Base-by-base conservation (phyloP, 352 stramenopile genomes). In the Phytophthora capsici region DNA sequence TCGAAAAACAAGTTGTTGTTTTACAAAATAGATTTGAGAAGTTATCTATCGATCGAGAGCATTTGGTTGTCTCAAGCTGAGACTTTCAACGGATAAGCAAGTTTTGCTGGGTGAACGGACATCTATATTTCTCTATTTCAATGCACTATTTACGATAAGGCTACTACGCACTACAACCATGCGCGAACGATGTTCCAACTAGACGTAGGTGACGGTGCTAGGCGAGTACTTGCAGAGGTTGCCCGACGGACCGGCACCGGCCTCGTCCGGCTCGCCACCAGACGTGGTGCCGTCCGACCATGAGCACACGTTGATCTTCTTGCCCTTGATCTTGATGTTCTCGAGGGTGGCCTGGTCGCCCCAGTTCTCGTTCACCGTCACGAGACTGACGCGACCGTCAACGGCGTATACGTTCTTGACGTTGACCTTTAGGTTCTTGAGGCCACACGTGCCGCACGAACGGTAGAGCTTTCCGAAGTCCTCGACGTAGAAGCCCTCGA, bases 321-420 rank as follows among this genome's bases (percentile, higher is more conserved):
- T 71, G 51, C 54, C 55, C 45, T 75, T 75, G 68, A 77, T 72
- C 56, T 80, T 78, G 44, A 85, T 61, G 59, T 82, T 75, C 40
- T 73, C 78, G 17, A 79, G 49, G 28, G 63, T 77, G 57, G 71
- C 71, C 47, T 76, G 51, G 46, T 84, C 75, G 14, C 51, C 63
- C 56, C 65, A 76, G 68, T 84, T 82, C 49, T 68, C 23, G 67
- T 82, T 81, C 34, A 84, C 71, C 1, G 75, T 79, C 23, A 80
- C 75, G 20, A 81, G 19, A 34, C 59, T 71, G 9, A 78, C 65
- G 47, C 59, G 59, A 43, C 59, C 59, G 25, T 68, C 34, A 8
- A 68, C 59, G 4, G 59, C 59, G 50, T 62, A 62, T 12, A 68
- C 59, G 34, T 68, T 68, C 59, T 68, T 68, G 59, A 68, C 48